These are phyloP conservation scores for Hypoxylon rickii DNA, from an alignment of 495 filamentous ascomycete species.

Conservation along the genomic window DNA sequence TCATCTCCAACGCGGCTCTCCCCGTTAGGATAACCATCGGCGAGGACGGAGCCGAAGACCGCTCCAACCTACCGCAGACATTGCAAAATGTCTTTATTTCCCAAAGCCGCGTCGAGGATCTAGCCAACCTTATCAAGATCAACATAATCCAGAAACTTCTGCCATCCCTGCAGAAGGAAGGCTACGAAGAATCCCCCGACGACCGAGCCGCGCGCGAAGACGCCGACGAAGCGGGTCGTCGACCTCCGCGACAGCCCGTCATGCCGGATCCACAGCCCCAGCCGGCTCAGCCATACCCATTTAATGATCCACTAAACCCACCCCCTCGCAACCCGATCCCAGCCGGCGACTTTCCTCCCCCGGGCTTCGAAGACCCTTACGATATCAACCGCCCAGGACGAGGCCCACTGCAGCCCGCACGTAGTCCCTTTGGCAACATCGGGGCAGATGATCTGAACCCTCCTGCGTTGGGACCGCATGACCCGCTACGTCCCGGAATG, in stretches of 20 bases:
- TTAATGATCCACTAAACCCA: constrained; percentile 59
- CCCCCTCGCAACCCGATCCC: constrained; percentile 69
- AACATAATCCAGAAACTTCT: constrained; percentile 81
- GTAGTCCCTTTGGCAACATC: constrained; percentile 63
- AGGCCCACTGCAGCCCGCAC: constrained; percentile 46
- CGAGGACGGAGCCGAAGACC: constrained; percentile 46
- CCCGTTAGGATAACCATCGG: constrained; percentile 52
- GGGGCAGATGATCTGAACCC: constrained; percentile 89
- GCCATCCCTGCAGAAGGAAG: constrained; percentile 73
- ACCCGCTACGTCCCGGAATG: constrained; percentile 72
- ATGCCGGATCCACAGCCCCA: constrained; percentile 33
- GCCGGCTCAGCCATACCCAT: constrained; percentile 66
- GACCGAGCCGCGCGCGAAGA: constrained; percentile 39
- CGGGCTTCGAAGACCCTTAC: constrained; percentile 92
- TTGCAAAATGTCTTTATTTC: constrained; percentile 78
- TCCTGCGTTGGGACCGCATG: constrained; percentile 79
- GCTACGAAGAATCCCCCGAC: constrained; percentile 66
- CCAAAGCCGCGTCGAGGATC: constrained; percentile 64
- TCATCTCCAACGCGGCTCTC: constrained; percentile 59
- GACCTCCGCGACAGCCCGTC: constrained; percentile 36
- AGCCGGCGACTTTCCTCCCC: constrained; percentile 78
- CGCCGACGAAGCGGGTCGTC: constrained; percentile 52
- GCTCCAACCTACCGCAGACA: constrained; percentile 44
- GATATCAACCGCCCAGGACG: constrained; percentile 74
- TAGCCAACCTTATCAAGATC: constrained; percentile 69